Conservation (phyloP, 1,139 yeast genomes). For the Geotrichum klebahnii region DNA sequence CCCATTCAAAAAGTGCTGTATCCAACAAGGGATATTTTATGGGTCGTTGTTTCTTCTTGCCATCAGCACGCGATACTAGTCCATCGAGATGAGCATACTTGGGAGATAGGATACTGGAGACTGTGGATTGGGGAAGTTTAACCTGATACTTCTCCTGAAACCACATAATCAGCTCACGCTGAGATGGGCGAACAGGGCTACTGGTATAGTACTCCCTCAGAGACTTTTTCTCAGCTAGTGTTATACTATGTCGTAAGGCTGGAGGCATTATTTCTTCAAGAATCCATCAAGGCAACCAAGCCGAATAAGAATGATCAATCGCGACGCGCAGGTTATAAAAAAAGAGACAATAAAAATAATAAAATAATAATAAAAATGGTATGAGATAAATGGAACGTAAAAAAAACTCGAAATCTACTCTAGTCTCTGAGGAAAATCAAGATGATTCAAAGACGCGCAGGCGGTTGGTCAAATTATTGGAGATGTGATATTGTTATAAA, state of each 20-base stretch:
- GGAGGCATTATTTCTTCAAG: conserved; percentile 12
- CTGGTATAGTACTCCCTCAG: conserved; percentile 19
- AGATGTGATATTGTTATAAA: too few species aligned
- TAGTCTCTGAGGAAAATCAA: too few species aligned
- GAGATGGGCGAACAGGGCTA: conserved; percentile 17
- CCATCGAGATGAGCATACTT: conserved; percentile 19
- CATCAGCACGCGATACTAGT: conserved; percentile 20
- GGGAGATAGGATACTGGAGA: conserved; percentile 18
- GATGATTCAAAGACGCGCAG: too few species aligned
- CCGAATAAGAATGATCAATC: not conserved
- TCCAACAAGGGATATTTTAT: conserved; percentile 18
- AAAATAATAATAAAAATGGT: too few species aligned
- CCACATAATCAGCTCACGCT: conserved; percentile 19
- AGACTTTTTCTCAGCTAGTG: conserved; percentile 20
- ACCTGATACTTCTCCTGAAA: conserved; percentile 21
- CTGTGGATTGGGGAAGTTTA: conserved; percentile 20
- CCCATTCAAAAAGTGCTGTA: conserved; percentile 21
- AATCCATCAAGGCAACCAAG: not conserved
- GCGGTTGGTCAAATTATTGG: too few species aligned
- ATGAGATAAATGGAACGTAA: too few species aligned
- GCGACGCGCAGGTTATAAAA: not conserved
- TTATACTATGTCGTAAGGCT: conserved; percentile 19
- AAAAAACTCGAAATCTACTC: too few species aligned
- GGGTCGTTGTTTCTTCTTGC: conserved; percentile 19
- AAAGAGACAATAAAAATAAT: too few species aligned